Evolutionary conservation across 441 rosid species (phyloP).

Genomic region (Biscutella laevigata): DNA sequence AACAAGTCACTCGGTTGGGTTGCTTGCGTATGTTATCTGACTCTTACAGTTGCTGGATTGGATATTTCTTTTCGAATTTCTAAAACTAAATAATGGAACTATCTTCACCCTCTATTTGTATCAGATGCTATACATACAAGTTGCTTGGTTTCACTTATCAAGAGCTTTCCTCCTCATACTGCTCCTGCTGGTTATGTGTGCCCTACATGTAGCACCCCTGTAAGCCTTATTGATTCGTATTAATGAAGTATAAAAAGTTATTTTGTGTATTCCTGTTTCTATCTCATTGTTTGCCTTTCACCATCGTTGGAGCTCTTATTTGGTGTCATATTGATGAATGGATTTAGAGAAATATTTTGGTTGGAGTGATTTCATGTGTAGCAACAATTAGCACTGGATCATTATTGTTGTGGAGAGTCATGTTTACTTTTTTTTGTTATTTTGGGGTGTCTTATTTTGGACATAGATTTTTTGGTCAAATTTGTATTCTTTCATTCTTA

Average conservation of each 20-base stretch:
- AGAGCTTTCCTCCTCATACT: constrained; percentile 86
- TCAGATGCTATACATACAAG: constrained; percentile 82
- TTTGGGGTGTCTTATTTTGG: too few species aligned
- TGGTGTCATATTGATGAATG: too few species aligned
- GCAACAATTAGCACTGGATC: too few species aligned
- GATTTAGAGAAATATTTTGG: background rate
- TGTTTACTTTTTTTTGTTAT: too few species aligned
- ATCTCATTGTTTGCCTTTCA: background rate
- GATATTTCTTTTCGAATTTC: constrained; percentile 2
- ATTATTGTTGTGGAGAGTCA: too few species aligned
- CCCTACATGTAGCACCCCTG: constrained; percentile 79
- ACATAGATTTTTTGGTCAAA: background rate
- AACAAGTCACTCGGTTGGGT: constrained; percentile 84
- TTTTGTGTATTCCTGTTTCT: background rate
- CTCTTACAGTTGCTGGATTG: constrained; percentile 16
- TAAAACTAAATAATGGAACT: background rate
- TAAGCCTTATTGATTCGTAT: constrained; percentile 32
- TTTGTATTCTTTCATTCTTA: constrained; percentile 2
- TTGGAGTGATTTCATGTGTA: background rate
- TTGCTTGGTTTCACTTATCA: constrained; percentile 74
- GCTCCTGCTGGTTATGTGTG: constrained; percentile 94
- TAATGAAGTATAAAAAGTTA: background rate
- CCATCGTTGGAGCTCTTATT: too few species aligned
- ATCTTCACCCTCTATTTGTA: constrained; percentile 20
- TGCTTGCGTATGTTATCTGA: constrained; percentile 73